Evolutionary conservation across 2,329 filamentous ascomycete genomes (phyloP).

Genomic region (Calonectria crousiana): DNA sequence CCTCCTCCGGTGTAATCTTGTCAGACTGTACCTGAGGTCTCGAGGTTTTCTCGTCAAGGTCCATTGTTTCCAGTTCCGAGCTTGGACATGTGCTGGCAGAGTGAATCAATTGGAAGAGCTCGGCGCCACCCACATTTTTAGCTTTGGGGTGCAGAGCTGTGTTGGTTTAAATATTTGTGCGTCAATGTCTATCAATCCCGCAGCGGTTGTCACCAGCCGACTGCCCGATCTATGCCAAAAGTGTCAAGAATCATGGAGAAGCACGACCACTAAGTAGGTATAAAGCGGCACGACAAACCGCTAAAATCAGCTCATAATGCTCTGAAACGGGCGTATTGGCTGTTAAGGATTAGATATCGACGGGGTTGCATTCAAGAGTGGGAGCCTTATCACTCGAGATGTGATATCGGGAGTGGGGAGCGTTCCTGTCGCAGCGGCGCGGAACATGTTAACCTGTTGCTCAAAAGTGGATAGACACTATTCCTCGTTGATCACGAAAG

Average conservation of each 20-base stretch:
- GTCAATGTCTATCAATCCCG: background rate
- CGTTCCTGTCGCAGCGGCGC: background rate
- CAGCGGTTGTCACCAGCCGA: background rate
- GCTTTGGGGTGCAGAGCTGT: background rate
- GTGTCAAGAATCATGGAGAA: constrained; percentile 6
- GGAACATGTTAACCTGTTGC: background rate
- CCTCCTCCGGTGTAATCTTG: constrained; percentile 4
- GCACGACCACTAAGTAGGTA: background rate
- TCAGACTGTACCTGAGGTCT: constrained; percentile 7
- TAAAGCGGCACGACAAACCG: background rate
- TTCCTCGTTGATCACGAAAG: background rate
- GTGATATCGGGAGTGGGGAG: constrained; percentile 25
- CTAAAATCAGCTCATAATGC: background rate
- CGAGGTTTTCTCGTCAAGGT: constrained; percentile 4
- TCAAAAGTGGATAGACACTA: constrained; percentile 2
- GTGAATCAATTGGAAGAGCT: background rate
- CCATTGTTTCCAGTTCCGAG: background rate
- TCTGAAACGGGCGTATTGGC: constrained; percentile 4
- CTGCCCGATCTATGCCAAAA: background rate
- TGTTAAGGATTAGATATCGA: background rate
- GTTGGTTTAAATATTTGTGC: background rate
- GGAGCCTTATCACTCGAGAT: constrained; percentile 8
- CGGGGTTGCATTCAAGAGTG: constrained; percentile 15
- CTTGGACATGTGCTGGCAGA: background rate
- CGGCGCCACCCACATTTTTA: background rate